Percentiles rank a stretch among this genome's conserved stretches.
Evolutionary conservation across 805 yeast genomes (phyloP).

Genomic region (Kluyveromyces siamensis): DNA sequence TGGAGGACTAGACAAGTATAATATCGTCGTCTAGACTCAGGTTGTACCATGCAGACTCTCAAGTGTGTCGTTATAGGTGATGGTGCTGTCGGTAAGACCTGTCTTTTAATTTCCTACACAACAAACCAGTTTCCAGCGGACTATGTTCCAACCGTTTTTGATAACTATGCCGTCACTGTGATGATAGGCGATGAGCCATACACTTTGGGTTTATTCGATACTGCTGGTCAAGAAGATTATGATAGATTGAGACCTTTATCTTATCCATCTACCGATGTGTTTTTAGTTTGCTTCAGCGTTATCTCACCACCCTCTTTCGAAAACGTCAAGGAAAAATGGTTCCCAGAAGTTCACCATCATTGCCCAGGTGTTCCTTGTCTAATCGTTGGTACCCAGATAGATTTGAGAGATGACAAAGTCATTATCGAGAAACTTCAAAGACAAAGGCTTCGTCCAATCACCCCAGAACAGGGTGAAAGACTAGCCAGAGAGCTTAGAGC

Average conservation of each 20-base stretch:
- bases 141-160: constrained; percentile 97
- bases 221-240: constrained; percentile 99
- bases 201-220: constrained; percentile 93
- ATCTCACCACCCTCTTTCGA: constrained; percentile 96
- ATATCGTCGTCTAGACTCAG: not conserved
- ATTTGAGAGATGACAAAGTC: constrained; percentile 86
- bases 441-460: constrained; percentile 81
- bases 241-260: constrained; percentile 94
- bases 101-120: constrained; percentile 90
- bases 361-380: constrained; percentile 98
- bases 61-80: constrained; percentile 99
- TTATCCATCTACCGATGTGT: constrained; percentile 95
- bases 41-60: constrained; percentile 38
- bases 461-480: constrained; percentile 81
- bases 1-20: not conserved
- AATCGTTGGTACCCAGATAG: constrained; percentile 95
- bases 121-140: constrained; percentile 97
- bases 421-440: constrained; percentile 83
- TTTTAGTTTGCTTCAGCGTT: constrained; percentile 90
- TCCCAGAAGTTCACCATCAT: constrained; percentile 96
- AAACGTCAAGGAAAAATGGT: constrained; percentile 97
- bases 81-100: constrained; percentile 99
- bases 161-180: constrained; percentile 88
- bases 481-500: constrained; percentile 91
- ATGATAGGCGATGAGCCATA: constrained; percentile 98